Evolutionary conservation across 2,329 filamentous ascomycete species (phyloP).

Genomic region (Fusarium continuum): DNA sequence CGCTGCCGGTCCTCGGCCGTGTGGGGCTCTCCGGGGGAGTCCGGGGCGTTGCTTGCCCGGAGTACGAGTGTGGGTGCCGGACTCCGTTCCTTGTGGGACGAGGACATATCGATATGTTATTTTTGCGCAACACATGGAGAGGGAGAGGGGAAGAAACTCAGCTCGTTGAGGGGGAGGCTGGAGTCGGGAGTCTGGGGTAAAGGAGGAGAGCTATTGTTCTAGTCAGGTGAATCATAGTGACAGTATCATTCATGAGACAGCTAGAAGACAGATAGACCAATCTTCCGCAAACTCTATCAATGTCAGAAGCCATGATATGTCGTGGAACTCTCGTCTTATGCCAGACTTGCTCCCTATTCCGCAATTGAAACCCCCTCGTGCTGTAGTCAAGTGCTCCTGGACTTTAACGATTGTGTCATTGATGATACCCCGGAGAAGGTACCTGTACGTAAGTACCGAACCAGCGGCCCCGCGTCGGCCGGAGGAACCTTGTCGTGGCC

Average conservation of each 20-base stretch:
- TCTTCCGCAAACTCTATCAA: slow-evolving; percentile 15
- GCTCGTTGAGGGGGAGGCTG: slow-evolving; percentile 5
- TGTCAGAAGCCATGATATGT: slow-evolving; percentile 14
- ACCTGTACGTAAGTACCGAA: slow-evolving; percentile 40
- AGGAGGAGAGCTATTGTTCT: background rate
- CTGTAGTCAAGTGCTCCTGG: slow-evolving; percentile 29
- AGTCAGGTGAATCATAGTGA: slow-evolving; percentile 9
- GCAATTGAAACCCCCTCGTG: slow-evolving; percentile 28
- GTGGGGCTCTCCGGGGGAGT: slow-evolving; percentile 41
- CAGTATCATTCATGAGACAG: background rate
- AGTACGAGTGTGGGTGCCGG: slow-evolving; percentile 28
- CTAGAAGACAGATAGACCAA: slow-evolving; percentile 14
- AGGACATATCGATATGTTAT: background rate
- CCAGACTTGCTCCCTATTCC: slow-evolving; percentile 20
- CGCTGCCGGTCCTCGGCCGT: slow-evolving; percentile 36
- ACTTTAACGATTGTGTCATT: slow-evolving; percentile 40
- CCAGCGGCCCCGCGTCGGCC: slow-evolving; percentile 40
- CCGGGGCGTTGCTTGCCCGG: slow-evolving; percentile 32
- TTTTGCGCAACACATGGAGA: slow-evolving; percentile 5
- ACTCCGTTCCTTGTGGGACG: slow-evolving; percentile 30
- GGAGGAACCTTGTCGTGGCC: slow-evolving; percentile 27
- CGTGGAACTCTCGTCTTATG: slow-evolving; percentile 31
- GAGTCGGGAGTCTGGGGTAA: slow-evolving; percentile 27
- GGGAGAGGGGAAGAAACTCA: background rate
- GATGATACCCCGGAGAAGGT: slow-evolving; percentile 33